These are phyloP conservation scores for Cryptosporidium canis DNA, from an alignment of 169 alveolate species.

Conservation along the genomic window DNA sequence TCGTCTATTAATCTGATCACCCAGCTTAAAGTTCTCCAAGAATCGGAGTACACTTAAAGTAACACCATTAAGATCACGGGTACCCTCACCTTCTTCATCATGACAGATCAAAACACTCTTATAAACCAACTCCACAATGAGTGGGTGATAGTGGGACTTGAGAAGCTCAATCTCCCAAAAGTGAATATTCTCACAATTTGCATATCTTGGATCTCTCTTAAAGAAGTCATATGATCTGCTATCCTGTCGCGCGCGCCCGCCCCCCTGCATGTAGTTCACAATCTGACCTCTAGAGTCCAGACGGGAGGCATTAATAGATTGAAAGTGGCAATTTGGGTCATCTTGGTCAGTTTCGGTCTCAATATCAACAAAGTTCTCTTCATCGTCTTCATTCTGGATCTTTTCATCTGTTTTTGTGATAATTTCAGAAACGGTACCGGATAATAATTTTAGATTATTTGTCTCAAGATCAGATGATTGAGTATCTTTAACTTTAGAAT, in stretches of 20 bases:
- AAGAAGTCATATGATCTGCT: neutral
- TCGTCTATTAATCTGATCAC: neutral
- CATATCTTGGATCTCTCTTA: conserved; percentile 53
- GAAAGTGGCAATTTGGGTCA: too few relatives aligned
- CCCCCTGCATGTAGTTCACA: neutral
- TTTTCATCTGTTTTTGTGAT: neutral
- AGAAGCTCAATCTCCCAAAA: conserved; percentile 61
- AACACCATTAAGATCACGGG: neutral
- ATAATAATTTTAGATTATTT: neutral
- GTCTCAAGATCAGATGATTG: neutral
- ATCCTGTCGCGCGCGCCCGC: neutral
- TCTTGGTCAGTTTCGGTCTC: too few relatives aligned
- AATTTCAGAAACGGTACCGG: neutral
- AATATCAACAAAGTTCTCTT: conserved; percentile 20
- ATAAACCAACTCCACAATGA: conserved; percentile 30
- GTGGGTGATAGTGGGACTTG: conserved; percentile 50
- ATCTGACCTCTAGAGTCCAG: neutral
- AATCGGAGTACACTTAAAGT: neutral
- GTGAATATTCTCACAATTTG: conserved; percentile 32
- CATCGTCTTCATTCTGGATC: conserved; percentile 4
- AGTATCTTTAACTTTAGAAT: neutral
- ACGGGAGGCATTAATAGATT: too few relatives aligned
- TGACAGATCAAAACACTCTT: conserved; percentile 39
- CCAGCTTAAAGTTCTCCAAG: conserved; percentile 4
- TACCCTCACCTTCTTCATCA: neutral